Percentiles rank a stretch among this genome's conserved stretches.
These are phyloP conservation scores for Astrephomene gubernaculifera DNA, from an alignment of 139 green algal species.

Conservation along the genomic window DNA sequence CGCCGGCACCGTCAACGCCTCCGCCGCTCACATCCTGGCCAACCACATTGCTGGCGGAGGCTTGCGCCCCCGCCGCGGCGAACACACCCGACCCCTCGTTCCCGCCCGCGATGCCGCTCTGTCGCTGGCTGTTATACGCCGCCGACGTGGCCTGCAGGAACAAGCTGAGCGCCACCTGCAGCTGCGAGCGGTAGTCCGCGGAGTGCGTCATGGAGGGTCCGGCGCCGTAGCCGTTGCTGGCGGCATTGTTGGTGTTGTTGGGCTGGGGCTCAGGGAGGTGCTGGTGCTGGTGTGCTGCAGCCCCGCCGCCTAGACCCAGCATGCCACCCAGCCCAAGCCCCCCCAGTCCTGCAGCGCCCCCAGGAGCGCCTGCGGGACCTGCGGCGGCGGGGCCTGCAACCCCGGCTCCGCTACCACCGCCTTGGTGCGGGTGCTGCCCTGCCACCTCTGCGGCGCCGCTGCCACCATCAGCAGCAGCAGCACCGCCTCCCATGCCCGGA, in stretches of 20 bases:
- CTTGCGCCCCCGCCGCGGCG: not conserved
- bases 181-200: slow-evolving; percentile 37
- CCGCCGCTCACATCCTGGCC: slow-evolving; percentile 7
- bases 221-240: slow-evolving; percentile 39
- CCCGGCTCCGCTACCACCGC: not conserved
- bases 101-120: slow-evolving; percentile 28
- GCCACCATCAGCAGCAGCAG: not conserved
- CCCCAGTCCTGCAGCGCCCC: not conserved
- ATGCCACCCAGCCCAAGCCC: not conserved
- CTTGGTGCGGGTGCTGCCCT: not conserved
- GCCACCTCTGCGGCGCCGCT: not conserved
- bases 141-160: slow-evolving; percentile 37
- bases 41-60: slow-evolving; percentile 23
- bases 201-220: slow-evolving; percentile 43
- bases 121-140: slow-evolving; percentile 44
- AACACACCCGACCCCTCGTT: slow-evolving; percentile 37
- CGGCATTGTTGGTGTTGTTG: slow-evolving; percentile 4
- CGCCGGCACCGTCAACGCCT: not conserved
- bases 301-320: no score
- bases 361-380: not conserved
- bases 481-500: not conserved
- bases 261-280: slow-evolving; percentile 13
- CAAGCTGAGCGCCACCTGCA: slow-evolving; percentile 42
- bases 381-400: not conserved
- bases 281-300: no score